phyloP scores from a whole-genome alignment of 2,329 filamentous ascomycete species.

The Penicillium brevicompactum region DNA sequence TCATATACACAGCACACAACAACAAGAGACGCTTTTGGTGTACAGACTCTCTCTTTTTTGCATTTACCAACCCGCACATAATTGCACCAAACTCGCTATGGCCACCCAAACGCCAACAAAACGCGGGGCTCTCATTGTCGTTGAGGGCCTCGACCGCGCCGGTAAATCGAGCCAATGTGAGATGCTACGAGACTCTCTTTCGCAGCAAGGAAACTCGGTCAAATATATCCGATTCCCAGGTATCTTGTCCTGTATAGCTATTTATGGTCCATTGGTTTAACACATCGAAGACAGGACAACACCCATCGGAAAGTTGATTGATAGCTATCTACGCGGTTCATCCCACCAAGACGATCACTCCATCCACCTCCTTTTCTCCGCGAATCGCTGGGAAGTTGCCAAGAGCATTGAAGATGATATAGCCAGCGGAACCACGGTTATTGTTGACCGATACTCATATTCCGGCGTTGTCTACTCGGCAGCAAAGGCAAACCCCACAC shows the following conservation, averaged over 20 bases:
- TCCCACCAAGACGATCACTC: slow-evolving; percentile 80
- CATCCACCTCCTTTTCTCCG: slow-evolving; percentile 86
- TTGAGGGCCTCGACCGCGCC: slow-evolving; percentile 86
- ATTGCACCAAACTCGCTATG: not conserved
- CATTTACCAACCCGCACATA: not conserved
- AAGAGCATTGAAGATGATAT: slow-evolving; percentile 52
- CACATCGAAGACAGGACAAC: slow-evolving; percentile 70
- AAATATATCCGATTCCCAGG: slow-evolving; percentile 68
- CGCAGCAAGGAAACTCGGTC: slow-evolving; percentile 54
- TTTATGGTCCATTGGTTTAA: slow-evolving; percentile 13
- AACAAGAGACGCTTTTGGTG: not conserved
- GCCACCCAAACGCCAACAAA: slow-evolving; percentile 4
- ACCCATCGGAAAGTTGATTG: slow-evolving; percentile 83
- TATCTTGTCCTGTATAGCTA: slow-evolving; percentile 30
- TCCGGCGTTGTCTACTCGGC: slow-evolving; percentile 91
- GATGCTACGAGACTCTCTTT: slow-evolving; percentile 60
- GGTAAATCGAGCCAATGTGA: slow-evolving; percentile 91
- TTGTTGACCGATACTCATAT: slow-evolving; percentile 94
- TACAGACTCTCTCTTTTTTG: not conserved
- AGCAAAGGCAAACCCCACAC: slow-evolving; percentile 73
- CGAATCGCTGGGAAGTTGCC: slow-evolving; percentile 80
- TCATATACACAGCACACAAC: not conserved
- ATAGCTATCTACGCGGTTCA: slow-evolving; percentile 74
- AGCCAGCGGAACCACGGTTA: slow-evolving; percentile 68
- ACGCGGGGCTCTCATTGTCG: slow-evolving; percentile 75